phyloP scores from a whole-genome alignment of 208 protist genomes.

The Strigomonas culicis region DNA sequence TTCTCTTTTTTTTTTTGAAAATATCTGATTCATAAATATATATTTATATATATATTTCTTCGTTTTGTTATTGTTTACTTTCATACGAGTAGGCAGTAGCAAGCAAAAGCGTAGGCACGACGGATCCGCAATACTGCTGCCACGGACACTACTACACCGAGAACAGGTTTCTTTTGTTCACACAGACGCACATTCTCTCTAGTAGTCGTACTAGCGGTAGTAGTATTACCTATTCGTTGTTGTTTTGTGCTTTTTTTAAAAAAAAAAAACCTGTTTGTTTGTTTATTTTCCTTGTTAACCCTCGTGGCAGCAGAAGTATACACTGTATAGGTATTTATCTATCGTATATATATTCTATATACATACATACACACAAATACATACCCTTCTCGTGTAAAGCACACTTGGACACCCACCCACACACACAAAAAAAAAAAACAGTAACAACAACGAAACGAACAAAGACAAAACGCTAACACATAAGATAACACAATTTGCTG shows the following conservation, averaged over 20 bases:
- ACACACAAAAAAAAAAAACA: constrained; percentile 4
- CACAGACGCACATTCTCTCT: constrained; percentile 1
- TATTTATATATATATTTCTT: constrained; percentile 2
- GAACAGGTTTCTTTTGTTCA: too few relatives aligned
- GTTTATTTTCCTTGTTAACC: background rate
- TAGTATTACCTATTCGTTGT: background rate
- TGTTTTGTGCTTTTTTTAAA: background rate
- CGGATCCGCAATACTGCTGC: too few relatives aligned
- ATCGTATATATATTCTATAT: constrained; percentile 5
- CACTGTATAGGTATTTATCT: too few relatives aligned
- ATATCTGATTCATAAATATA: background rate
- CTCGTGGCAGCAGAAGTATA: background rate
- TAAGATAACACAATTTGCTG: too few relatives aligned
- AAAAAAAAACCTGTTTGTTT: background rate
- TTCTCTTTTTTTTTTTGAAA: constrained; percentile 1
- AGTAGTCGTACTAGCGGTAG: too few relatives aligned
- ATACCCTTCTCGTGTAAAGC: constrained; percentile 1
- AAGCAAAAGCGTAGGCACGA: background rate
- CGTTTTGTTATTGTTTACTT: background rate
- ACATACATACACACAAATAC: constrained; percentile 10
- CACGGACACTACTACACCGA: too few relatives aligned
- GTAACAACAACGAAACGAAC: background rate
- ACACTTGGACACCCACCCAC: background rate
- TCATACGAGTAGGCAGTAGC: background rate
- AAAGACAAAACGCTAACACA: too few relatives aligned